Evolutionary conservation across 768 basidiomycete species (phyloP), one percentile per base, ranked within the genome.

Genomic region (Dioszegia aurantiaca): DNA sequence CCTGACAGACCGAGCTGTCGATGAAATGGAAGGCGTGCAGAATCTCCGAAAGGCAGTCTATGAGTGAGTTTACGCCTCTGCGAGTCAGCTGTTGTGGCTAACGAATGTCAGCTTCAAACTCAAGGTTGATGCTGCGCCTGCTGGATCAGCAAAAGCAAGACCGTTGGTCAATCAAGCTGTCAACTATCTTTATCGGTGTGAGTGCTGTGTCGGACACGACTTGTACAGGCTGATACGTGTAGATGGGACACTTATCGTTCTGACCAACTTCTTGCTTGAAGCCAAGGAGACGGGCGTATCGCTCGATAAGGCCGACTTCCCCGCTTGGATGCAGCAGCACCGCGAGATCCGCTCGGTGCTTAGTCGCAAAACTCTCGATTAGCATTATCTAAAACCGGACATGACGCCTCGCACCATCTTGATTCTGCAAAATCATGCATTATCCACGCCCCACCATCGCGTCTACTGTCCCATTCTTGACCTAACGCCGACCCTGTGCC

Each of bases 1-100:
- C 40, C 75, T 98, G 60, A 86, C 91, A 0, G 94, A 98, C 74
- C 80, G 84, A 23, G 90, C 88, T 1, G 85, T 95, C 64, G 93
- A 98, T 77, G 78, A 86, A 65, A 91, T 92, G 89, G 76, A 79
- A 78, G 92, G 93, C 62, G 93, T 99, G 0, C 95, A 99, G 77
- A 99, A 99, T 72, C 80, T 99, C 37, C 85, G 95, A 33, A 90
- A 89, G 75, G 90, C 95, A 0, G 87, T 99, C 47, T 95, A 90
- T 72, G 90, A 94, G 88, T 97, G 73, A 76, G 88, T 79, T 14
- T 6, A 33, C 33, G 6, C 14, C 14, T 14, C 14, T 33, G 33
- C 6, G 33, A 33, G 6, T 33, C 33, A 33, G 33, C 33, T 6
- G 6, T 6, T 6, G 33, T 33, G 14, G 33, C 33, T 33, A 33